phyloP scores from a whole-genome alignment of 345 rosid genomes.

The Clarkia xantiana region DNA sequence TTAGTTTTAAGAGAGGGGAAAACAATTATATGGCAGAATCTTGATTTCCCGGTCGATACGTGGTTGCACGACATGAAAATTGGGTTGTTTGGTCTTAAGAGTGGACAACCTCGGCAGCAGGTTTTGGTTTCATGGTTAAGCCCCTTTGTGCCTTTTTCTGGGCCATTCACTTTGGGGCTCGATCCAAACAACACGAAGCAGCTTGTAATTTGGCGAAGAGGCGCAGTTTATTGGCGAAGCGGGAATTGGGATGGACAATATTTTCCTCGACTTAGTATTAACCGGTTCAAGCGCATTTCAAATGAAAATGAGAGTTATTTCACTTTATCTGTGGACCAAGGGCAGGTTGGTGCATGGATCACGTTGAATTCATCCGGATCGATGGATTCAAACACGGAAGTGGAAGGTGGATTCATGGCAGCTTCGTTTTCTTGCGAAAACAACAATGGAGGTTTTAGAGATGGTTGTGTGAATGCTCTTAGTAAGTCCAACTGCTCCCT shows the following conservation, averaged over 20 bases:
- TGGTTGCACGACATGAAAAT: slow-evolving; percentile 8
- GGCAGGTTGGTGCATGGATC: slow-evolving; percentile 5
- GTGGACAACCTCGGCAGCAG: not conserved
- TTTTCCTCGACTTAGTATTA: not conserved
- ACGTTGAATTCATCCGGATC: slow-evolving; percentile 8
- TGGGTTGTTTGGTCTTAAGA: not conserved
- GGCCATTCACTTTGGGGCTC: no score
- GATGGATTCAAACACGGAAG: not conserved
- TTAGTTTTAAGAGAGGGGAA: slow-evolving; percentile 1
- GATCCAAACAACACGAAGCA: no score
- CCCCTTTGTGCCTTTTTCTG: slow-evolving; percentile 1
- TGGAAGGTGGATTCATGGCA: no score
- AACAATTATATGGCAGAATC: slow-evolving; percentile 7
- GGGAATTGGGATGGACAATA: not conserved
- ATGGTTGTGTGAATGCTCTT: no score
- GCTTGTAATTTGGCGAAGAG: no score
- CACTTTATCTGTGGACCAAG: not conserved
- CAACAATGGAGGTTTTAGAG: no score
- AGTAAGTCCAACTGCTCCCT: no score
- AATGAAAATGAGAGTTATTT: slow-evolving; percentile 10
- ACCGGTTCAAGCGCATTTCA: slow-evolving; percentile 1
- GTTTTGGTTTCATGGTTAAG: slow-evolving; percentile 4
- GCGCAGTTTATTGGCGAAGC: not conserved
- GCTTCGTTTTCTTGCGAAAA: no score
- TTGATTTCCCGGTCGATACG: slow-evolving; percentile 5